Conservation (phyloP, 371 early-diverging fungal species). For the Rhizomucor pusillus region DNA sequence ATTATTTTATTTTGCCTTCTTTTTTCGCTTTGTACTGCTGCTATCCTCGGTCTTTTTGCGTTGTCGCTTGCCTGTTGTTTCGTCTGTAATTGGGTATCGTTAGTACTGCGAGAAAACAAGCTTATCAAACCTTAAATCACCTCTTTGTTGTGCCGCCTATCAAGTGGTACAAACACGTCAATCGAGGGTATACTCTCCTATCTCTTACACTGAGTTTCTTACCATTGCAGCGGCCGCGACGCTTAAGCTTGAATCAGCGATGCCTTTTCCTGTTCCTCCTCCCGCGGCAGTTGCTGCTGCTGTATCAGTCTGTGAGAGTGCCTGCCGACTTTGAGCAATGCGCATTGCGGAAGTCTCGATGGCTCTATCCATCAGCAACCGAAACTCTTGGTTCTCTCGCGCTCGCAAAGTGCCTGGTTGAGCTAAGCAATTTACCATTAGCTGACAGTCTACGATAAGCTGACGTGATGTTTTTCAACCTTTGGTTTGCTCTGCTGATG, state of each 20-base stretch:
- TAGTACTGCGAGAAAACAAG: neutral
- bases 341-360: conserved; percentile 40
- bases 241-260: too few species aligned
- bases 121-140: neutral
- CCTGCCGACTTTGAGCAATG: conserved; percentile 23
- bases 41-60: conserved; percentile 22
- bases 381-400: conserved; percentile 42
- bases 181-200: too few species aligned
- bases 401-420: conserved; percentile 25
- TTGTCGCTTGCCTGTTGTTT: conserved; percentile 14
- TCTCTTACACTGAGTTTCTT: neutral
- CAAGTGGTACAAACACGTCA: neutral
- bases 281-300: neutral
- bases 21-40: conserved; percentile 11
- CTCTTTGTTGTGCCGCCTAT: neutral
- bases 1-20: conserved; percentile 11
- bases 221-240: neutral
- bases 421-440: neutral
- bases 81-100: conserved; percentile 3
- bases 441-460: neutral
- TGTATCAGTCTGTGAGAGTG: conserved; percentile 16
- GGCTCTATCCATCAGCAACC: conserved; percentile 45
- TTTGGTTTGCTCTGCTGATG: conserved; percentile 4
- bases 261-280: conserved; percentile 1
- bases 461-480: neutral